Conservation (phyloP, 2,329 filamentous ascomycete species). For the Clathrospora elynae region DNA sequence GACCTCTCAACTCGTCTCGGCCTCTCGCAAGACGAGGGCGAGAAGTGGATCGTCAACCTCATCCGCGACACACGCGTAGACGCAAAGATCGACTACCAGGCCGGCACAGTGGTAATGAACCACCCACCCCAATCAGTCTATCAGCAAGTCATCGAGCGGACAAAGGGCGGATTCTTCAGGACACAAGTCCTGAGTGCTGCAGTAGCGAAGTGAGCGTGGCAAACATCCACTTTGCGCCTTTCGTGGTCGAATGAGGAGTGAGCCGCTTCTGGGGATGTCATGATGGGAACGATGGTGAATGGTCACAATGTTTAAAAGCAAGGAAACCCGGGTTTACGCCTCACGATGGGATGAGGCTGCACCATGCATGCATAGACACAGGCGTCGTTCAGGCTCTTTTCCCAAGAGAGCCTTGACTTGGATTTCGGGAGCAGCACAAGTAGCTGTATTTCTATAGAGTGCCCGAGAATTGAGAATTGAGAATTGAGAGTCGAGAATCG, state of each 20-base stretch:
- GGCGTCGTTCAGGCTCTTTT: conserved; percentile 5
- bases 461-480: too few species aligned
- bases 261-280: conserved; percentile 19
- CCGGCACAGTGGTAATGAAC: conserved; percentile 99
- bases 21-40: conserved; percentile 89
- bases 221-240: neutral
- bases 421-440: neutral
- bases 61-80: conserved; percentile 97
- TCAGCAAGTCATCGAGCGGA: conserved; percentile 98
- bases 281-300: neutral
- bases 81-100: conserved; percentile 99
- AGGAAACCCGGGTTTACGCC: too few species aligned
- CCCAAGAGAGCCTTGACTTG: too few species aligned
- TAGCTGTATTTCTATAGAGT: too few species aligned
- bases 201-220: conserved; percentile 52
- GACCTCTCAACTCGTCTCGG: conserved; percentile 91
- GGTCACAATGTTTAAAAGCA: too few species aligned
- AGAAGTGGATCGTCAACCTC: conserved; percentile 99
- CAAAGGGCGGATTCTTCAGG: conserved; percentile 97
- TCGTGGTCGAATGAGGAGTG: neutral
- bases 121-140: conserved; percentile 98
- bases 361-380: conserved; percentile 6
- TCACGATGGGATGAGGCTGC: too few species aligned
- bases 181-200: conserved; percentile 84
- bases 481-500: too few species aligned